Evolutionary conservation across 345 rosid genomes (phyloP).

Genomic region (Geranium rotundifolium): DNA sequence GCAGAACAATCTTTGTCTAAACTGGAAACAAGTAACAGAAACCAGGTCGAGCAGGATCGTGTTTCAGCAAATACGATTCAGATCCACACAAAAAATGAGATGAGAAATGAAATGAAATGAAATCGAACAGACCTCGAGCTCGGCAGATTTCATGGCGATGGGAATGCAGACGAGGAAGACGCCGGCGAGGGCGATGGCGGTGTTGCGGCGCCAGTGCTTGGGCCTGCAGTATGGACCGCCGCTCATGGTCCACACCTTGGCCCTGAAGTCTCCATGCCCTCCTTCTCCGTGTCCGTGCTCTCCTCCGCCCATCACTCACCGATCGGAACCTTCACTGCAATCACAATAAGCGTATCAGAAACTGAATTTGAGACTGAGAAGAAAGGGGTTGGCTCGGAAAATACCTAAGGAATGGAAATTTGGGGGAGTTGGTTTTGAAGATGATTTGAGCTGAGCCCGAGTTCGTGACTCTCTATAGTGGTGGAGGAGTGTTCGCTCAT

Average conservation of each 20-base stretch:
- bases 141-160: conserved; percentile 80
- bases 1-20: too few species aligned
- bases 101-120: background rate
- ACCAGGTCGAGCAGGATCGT: background rate
- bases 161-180: conserved; percentile 80
- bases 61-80: background rate
- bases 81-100: background rate
- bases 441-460: too few species aligned
- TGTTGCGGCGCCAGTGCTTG: conserved; percentile 94
- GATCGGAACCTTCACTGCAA: background rate
- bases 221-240: conserved; percentile 97
- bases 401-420: too few species aligned
- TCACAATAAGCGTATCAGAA: background rate
- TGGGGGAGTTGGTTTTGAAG: too few species aligned
- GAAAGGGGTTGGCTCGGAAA: too few species aligned
- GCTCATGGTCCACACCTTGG: conserved; percentile 86
- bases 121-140: conserved; percentile 59
- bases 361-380: too few species aligned
- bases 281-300: conserved; percentile 73
- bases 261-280: conserved; percentile 71
- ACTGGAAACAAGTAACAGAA: background rate
- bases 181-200: conserved; percentile 90
- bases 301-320: conserved; percentile 44
- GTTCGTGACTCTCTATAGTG: too few species aligned
- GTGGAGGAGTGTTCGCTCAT: too few species aligned